Evolutionary conservation across 2,329 filamentous ascomycete species (phyloP).

Genomic region (Ophiocordyceps camponoti-leonardi): DNA sequence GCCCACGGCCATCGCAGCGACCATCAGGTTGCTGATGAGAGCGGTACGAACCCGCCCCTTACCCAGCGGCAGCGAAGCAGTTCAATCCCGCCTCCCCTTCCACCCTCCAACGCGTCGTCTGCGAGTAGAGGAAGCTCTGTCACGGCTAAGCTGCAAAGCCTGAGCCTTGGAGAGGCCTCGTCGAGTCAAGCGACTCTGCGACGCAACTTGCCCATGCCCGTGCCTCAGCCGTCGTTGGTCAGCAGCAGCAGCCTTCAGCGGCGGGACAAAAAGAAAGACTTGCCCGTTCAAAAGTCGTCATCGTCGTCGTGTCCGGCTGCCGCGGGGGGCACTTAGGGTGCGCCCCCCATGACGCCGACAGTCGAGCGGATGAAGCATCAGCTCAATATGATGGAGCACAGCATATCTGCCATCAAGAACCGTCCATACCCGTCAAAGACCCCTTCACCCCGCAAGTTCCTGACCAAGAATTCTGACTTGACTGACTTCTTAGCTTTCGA

Average conservation of each 20-base stretch:
- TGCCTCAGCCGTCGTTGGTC: neutral
- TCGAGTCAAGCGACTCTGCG: constrained; percentile 29
- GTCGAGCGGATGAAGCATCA: constrained; percentile 13
- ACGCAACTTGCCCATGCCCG: neutral
- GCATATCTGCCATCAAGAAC: constrained; percentile 16
- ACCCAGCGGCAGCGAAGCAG: constrained; percentile 1
- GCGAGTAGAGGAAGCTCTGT: constrained; percentile 27
- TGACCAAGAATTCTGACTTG: constrained; percentile 60
- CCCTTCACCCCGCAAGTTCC: constrained; percentile 34
- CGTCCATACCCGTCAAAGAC: constrained; percentile 20
- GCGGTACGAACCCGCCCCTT: constrained; percentile 14
- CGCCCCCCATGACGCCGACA: constrained; percentile 16
- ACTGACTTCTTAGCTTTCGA: constrained; percentile 55
- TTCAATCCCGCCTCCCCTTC: neutral
- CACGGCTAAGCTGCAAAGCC: constrained; percentile 15
- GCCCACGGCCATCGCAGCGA: constrained; percentile 22
- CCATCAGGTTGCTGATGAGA: constrained; percentile 19
- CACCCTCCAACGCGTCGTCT: constrained; percentile 7
- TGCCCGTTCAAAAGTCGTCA: constrained; percentile 2
- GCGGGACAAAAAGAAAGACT: constrained; percentile 7
- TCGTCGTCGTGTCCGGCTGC: constrained; percentile 4
- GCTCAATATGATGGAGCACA: constrained; percentile 14
- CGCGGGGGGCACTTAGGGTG: constrained; percentile 13
- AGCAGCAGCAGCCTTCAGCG: constrained; percentile 12
- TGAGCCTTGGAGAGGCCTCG: constrained; percentile 20